These are phyloP conservation scores for Hymenoscyphus scutula DNA, from an alignment of 2,329 filamentous ascomycete genomes.

Conservation along the genomic window DNA sequence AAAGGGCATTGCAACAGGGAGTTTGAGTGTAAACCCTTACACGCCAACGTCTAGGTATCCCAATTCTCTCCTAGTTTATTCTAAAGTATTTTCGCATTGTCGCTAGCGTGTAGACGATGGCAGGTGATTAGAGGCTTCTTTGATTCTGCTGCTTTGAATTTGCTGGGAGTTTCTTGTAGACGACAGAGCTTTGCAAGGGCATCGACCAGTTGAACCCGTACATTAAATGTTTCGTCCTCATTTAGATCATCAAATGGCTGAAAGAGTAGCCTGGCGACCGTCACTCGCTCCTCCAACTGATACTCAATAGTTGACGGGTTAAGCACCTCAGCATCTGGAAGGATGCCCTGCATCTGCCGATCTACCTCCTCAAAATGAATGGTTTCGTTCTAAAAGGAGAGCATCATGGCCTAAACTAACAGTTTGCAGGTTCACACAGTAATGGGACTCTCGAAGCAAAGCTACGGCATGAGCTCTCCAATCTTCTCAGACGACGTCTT, in stretches of 20 bases:
- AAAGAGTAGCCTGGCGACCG: neutral
- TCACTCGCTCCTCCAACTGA: no score
- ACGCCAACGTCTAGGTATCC: no score
- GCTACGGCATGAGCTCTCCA: neutral
- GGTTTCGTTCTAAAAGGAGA: neutral
- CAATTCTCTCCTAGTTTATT: no score
- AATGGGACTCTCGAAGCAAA: constrained; percentile 11
- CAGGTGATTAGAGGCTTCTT: neutral
- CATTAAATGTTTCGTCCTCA: neutral
- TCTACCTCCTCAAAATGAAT: no score
- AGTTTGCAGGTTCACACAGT: constrained; percentile 7
- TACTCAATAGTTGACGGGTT: no score
- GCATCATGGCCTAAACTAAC: constrained; percentile 1
- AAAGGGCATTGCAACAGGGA: no score
- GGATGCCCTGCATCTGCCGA: no score
- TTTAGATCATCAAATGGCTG: neutral
- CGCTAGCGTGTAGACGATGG: neutral
- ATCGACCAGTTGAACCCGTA: neutral
- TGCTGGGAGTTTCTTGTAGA: neutral
- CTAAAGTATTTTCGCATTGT: neutral
- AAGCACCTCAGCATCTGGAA: no score
- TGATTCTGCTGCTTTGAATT: neutral
- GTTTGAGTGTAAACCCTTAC: no score
- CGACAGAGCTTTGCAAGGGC: neutral
- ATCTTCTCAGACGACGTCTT: constrained; percentile 23